Evolutionary conservation across 306 rosid genomes (phyloP).

Genomic region (Acacia acuminata): DNA sequence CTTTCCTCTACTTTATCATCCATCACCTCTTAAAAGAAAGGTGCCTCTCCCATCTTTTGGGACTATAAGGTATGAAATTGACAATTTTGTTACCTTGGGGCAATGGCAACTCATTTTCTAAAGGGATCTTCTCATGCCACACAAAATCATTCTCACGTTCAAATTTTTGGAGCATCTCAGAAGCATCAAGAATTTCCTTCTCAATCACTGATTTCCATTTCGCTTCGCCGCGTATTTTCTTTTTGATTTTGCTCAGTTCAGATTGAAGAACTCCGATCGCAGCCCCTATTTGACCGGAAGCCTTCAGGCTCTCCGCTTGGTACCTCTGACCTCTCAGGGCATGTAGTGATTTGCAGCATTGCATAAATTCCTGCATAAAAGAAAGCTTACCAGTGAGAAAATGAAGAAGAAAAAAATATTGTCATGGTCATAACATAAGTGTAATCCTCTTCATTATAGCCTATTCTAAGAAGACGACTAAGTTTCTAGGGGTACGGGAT

Average conservation of each 20-base stretch:
- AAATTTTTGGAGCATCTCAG: conserved; percentile 63
- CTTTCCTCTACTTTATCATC: conserved; percentile 18
- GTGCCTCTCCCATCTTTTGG: conserved; percentile 65
- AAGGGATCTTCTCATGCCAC: conserved; percentile 65
- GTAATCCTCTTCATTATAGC: conserved; percentile 4
- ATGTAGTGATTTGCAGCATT: conserved; percentile 56
- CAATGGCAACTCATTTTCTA: conserved; percentile 46
- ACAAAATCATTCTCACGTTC: conserved; percentile 69
- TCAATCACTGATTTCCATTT: conserved; percentile 51
- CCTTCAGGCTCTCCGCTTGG: conserved; percentile 57
- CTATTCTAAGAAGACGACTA: neutral
- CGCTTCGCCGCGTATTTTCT: conserved; percentile 48
- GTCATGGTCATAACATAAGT: neutral
- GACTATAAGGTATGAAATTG: conserved; percentile 51
- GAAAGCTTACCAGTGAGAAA: conserved; percentile 22
- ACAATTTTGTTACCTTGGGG: conserved; percentile 61
- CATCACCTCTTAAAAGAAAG: conserved; percentile 47
- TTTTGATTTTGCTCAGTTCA: conserved; percentile 44
- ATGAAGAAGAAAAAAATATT: neutral
- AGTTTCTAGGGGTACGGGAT: neutral
- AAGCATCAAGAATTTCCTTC: conserved; percentile 46
- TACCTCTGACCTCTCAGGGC: conserved; percentile 57
- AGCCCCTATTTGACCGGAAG: conserved; percentile 52
- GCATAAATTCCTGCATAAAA: conserved; percentile 61
- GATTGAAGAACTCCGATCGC: conserved; percentile 62